phyloP scores from a whole-genome alignment of 257 asterid species.

The Przewalskia tangutica region DNA sequence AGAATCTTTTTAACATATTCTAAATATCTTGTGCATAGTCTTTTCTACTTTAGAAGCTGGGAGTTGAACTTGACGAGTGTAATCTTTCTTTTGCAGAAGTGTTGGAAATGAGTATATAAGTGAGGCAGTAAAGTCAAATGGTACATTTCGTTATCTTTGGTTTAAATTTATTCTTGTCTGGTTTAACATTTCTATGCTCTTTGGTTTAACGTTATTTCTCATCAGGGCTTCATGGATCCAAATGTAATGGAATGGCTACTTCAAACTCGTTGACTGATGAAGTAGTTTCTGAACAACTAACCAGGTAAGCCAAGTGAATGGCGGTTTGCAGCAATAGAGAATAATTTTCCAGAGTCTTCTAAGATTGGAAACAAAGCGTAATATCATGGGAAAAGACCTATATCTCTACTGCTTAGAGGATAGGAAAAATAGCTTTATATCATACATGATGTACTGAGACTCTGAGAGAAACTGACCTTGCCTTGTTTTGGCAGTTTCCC shows the following conservation, averaged over 20 bases:
- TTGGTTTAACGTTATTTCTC: not conserved
- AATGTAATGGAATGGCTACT: slow-evolving; percentile 11
- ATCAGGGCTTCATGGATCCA: slow-evolving; percentile 16
- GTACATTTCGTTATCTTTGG: slow-evolving; percentile 2
- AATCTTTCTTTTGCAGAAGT: slow-evolving; percentile 8
- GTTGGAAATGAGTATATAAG: not conserved
- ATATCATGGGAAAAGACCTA: not conserved
- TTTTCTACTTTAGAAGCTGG: not conserved
- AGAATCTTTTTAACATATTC: not conserved
- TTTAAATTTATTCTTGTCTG: not conserved
- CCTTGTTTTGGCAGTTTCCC: not conserved
- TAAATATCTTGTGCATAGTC: not conserved
- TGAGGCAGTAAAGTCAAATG: slow-evolving; percentile 14
- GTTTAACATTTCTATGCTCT: not conserved
- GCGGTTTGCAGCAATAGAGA: not conserved
- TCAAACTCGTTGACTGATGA: slow-evolving; percentile 68
- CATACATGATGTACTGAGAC: not conserved
- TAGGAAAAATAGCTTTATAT: not conserved
- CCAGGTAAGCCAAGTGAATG: slow-evolving; percentile 43
- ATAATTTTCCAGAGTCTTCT: not conserved
- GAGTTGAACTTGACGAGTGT: not conserved
- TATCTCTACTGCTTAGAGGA: not conserved
- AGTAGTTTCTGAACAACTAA: slow-evolving; percentile 89
- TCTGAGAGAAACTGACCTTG: not conserved
- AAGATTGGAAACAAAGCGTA: not conserved